These are phyloP conservation scores for Corynespora cassiicola DNA, from an alignment of 2,329 filamentous ascomycete species.

Conservation along the genomic window DNA sequence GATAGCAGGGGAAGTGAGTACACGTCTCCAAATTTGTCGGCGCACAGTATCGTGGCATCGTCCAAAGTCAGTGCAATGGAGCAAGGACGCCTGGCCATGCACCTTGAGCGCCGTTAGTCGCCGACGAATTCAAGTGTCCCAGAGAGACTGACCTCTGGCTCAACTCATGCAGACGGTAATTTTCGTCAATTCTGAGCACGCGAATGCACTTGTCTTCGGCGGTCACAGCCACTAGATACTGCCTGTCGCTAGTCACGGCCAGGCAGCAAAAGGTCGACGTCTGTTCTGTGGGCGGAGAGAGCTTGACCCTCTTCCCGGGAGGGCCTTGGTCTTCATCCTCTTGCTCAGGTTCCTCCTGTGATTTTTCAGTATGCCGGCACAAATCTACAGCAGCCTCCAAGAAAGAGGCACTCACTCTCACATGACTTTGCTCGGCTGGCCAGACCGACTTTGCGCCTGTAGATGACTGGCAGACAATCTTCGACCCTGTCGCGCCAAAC, in stretches of 20 bases:
- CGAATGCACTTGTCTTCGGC: conserved; percentile 91
- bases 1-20: conserved; percentile 80
- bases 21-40: conserved; percentile 97
- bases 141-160: conserved; percentile 76
- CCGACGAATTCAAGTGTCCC: not conserved
- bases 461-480: conserved; percentile 62
- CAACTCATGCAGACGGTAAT: conserved; percentile 68
- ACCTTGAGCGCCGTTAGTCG: conserved; percentile 57
- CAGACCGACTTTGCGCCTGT: conserved; percentile 37
- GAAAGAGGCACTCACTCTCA: conserved; percentile 28
- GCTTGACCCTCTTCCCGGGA: conserved; percentile 51
- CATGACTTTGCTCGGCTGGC: conserved; percentile 27
- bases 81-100: conserved; percentile 89
- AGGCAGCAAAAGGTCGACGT: conserved; percentile 74
- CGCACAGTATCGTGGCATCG: conserved; percentile 75
- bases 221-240: conserved; percentile 78
- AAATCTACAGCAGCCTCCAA: conserved; percentile 3
- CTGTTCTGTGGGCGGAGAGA: conserved; percentile 36
- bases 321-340: conserved; percentile 39
- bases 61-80: conserved; percentile 74
- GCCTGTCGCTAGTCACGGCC: conserved; percentile 66
- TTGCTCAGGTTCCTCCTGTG: conserved; percentile 21
- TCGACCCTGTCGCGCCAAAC: conserved; percentile 75
- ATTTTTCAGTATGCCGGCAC: conserved; percentile 13
- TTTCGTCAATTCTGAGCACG: conserved; percentile 73